Base-by-base conservation (phyloP, 2,329 filamentous ascomycete species). In the Microsporum ferrugineum region DNA sequence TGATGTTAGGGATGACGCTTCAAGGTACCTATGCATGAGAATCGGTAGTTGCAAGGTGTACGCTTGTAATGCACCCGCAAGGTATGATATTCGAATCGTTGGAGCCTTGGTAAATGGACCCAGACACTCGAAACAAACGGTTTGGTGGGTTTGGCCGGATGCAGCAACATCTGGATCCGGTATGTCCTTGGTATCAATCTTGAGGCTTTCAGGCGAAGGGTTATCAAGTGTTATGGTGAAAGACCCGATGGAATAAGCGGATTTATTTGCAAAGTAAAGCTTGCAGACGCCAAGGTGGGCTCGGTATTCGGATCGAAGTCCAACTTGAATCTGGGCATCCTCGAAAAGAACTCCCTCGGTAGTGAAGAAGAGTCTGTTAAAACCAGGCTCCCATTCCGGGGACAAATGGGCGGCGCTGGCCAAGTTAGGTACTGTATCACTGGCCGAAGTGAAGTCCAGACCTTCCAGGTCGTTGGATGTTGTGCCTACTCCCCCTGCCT, bases 221-320 rank as follows among this genome's bases (percentile, higher is more conserved):
- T 95, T 86, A 71, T 97, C 91, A 56, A 97, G 78, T 0, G 92
- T 95, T 0, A 94, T 97, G 0, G 94, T 97, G 71, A 99, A 95
- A 0, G 91, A 96, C 60, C 85, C 88, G 68, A 99, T 88, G 0
- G 88, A 77, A 41, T 88, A 87, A 0, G 89, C 86, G 0, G 90
- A 91, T 77, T 96, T 96, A 79, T 99, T 99, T 63, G 86, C 88
- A 73, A 97, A 96, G 75, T 97, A 99, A 58, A 96, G 78, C 68
- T 99, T 97, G 64, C 99, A 79, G 69, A 94, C 96, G 47, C 94
- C 94, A 78, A 96, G 87, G 71, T 96, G 89, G n/a, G 87, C 89
- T 63, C 94, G 87, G 72, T 96, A 99, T 75, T 99, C 94, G 7
- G 91, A 95, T 39, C 94, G 86, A 59, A 97, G 77, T 36, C 94